phyloP scores from a whole-genome alignment of 129 eudicot genomes.

The Artemisia annua region DNA sequence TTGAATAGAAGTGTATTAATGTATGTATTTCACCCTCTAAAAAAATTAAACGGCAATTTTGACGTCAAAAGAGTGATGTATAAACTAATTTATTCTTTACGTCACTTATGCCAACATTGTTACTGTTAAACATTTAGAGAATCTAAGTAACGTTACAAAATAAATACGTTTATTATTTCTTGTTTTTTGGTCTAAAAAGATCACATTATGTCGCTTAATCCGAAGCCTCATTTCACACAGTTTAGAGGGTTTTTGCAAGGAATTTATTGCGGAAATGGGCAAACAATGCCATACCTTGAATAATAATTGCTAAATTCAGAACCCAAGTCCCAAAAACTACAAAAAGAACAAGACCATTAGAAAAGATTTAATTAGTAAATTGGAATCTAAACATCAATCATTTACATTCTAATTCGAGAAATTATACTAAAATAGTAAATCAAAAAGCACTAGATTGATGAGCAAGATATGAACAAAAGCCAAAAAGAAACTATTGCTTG shows the following conservation, averaged over 20 bases:
- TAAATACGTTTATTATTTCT: no score
- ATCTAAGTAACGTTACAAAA: no score
- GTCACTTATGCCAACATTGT: no score
- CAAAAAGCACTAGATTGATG: constrained; percentile 12
- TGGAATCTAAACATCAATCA: constrained; percentile 17
- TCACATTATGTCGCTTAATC: constrained; percentile 3
- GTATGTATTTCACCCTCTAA: neutral
- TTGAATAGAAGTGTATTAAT: no score
- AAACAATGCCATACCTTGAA: constrained; percentile 25
- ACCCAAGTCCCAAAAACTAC: constrained; percentile 27
- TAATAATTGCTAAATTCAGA: constrained; percentile 8
- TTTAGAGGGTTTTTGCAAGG: neutral
- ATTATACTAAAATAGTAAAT: constrained; percentile 5
- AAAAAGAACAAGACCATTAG: constrained; percentile 28
- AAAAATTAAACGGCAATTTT: neutral
- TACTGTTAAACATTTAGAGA: no score
- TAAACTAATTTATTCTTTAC: no score
- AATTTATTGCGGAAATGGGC: neutral
- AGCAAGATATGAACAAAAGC: constrained; percentile 2
- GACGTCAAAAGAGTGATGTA: no score
- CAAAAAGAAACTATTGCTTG: constrained; percentile 35
- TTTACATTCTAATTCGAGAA: constrained; percentile 15
- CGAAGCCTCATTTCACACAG: neutral
- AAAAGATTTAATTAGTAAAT: neutral
- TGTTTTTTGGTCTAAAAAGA: neutral